These are phyloP conservation scores for Apostasia ramifera DNA, from an alignment of 106 monocot genomes.

Conservation along the genomic window DNA sequence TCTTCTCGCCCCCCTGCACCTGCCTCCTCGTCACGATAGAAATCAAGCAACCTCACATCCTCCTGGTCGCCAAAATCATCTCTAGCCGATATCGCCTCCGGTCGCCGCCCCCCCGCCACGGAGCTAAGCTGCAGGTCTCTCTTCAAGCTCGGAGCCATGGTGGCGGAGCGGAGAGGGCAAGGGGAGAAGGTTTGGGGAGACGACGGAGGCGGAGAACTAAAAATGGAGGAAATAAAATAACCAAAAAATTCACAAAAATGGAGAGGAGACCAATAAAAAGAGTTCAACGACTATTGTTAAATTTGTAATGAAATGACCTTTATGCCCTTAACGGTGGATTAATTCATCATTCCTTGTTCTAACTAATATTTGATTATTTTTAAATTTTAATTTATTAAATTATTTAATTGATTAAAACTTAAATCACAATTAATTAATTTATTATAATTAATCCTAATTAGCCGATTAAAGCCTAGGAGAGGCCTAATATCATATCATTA, in stretches of 20 bases:
- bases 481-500: too few species aligned
- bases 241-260: background rate
- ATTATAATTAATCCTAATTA: too few species aligned
- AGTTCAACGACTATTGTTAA: too few species aligned
- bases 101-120: background rate
- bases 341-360: too few species aligned
- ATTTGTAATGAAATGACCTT: too few species aligned
- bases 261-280: too few species aligned
- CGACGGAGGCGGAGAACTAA: background rate
- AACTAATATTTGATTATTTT: too few species aligned
- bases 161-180: background rate
- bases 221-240: background rate
- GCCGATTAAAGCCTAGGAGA: too few species aligned
- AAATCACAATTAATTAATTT: too few species aligned
- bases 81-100: background rate
- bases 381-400: too few species aligned
- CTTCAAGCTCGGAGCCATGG: constrained; percentile 7
- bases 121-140: constrained; percentile 8
- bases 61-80: constrained; percentile 6
- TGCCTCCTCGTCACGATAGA: constrained; percentile 4
- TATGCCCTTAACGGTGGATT: too few species aligned
- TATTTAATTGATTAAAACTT: too few species aligned
- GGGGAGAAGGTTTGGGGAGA: background rate
- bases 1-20: background rate
- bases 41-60: constrained; percentile 11